Base-by-base conservation (phyloP, 2,329 filamentous ascomycete species). In the Massarina eburnea region DNA sequence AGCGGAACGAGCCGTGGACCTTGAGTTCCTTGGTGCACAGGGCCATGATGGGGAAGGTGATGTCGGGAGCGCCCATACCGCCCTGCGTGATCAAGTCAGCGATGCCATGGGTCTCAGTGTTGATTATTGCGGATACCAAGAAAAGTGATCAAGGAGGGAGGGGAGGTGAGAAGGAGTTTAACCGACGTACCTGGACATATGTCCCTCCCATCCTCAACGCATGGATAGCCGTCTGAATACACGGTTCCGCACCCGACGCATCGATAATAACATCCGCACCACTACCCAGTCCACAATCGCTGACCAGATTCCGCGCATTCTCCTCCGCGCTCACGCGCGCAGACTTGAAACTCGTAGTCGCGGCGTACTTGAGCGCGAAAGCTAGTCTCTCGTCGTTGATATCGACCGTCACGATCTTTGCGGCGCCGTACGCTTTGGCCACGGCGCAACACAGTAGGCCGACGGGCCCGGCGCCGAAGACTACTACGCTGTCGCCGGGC, bases 41-140 rank as follows among this genome's bases (percentile, higher is more conserved):
- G 4, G 88, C 86, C 81, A 92, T 88, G 68, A 97, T 95, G 41
- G 92, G 92, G 76, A 96, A 96, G 8, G 73, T 88, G 69, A 96
- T 91, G 63, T 96, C 89, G 30, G 83, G 72, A 67, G 86, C 88
- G 64, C 92, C 92, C 90, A 96, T 95, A 44, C 91, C 91, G 43
- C 66, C 68, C 68, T 71, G 20, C 20, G 3, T 19, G 17, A n/a
- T 24, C 9, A n/a, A 3, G 35, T 35, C 6, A 35, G 21, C 22
- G 24, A 3, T 6, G 7, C 44, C 12, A 48, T 41, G 45, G 29
- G 32, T 10, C n/a, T n/a, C n/a, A n/a, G n/a, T n/a, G n/a, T n/a
- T n/a, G n/a, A n/a, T n/a, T n/a, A n/a, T n/a, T n/a, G n/a, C n/a
- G n/a, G n/a, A n/a, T n/a, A n/a, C n/a, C n/a, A 22, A 36, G n/a